phyloP scores from a whole-genome alignment of 257 asterid species.

The Rhazya stricta region DNA sequence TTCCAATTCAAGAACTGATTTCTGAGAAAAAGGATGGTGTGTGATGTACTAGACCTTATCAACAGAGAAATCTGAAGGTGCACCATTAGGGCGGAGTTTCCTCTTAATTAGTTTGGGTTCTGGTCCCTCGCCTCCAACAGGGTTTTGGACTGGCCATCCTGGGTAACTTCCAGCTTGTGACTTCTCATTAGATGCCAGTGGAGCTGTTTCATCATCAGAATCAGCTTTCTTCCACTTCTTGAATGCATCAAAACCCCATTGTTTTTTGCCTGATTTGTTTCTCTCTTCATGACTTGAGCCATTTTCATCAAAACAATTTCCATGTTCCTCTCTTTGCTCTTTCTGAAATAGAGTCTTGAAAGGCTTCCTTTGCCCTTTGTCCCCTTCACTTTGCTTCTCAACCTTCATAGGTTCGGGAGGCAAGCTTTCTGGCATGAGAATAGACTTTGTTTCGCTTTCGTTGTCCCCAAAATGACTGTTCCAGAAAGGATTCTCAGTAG shows the following conservation, averaged over 20 bases:
- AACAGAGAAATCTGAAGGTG: conserved; percentile 66
- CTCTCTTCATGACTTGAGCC: conserved; percentile 26
- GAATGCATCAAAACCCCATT: conserved; percentile 64
- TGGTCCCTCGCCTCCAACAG: conserved; percentile 54
- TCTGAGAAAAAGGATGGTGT: background rate
- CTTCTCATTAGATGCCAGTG: conserved; percentile 47
- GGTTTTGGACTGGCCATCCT: conserved; percentile 45
- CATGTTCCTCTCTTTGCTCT: conserved; percentile 21
- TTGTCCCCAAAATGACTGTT: conserved; percentile 21
- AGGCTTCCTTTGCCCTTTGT: conserved; percentile 35
- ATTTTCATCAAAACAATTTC: conserved; percentile 13
- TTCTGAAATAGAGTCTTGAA: conserved; percentile 36
- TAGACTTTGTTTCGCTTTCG: conserved; percentile 34
- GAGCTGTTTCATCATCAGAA: conserved; percentile 43
- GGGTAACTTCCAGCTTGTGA: conserved; percentile 28
- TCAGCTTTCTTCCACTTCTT: conserved; percentile 77
- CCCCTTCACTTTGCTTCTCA: conserved; percentile 34
- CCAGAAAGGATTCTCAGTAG: conserved; percentile 65
- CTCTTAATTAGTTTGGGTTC: conserved; percentile 63
- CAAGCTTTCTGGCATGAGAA: conserved; percentile 43
- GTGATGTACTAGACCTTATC: conserved; percentile 51
- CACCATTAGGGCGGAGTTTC: conserved; percentile 61
- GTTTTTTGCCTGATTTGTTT: conserved; percentile 41
- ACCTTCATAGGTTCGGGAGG: conserved; percentile 22
- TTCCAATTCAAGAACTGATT: background rate